Evolutionary conservation across 805 yeast species (phyloP), one percentile per base, ranked within the genome.

Genomic region (Candida chilensis): DNA sequence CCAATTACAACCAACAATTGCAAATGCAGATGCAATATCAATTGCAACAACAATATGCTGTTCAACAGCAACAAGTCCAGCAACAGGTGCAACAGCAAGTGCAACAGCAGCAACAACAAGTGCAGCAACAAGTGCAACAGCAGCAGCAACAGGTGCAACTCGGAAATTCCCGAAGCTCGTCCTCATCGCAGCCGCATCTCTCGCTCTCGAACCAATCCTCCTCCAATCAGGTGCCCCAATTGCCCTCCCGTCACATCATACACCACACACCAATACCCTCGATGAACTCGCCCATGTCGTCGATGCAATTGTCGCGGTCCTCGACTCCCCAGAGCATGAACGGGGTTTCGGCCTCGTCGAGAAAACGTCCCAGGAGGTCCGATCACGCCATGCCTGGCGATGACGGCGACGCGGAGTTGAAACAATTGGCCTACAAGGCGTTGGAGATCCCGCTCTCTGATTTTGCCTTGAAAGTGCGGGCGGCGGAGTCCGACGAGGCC

Each of bases 351-450:
- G n/a, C n/a, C n/a, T n/a, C n/a, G n/a, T n/a, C n/a, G n/a, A 37
- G 50, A n/a, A 53, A 52, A 33, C 41, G 54, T 28, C 34, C 45
- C 3, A 43, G 60, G 33, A 47, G 47, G 27, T 40, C 56, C 1
- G 59, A 54, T 37, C 52, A 47, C 34, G 48, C 49, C 2, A 32
- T 44, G 6, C 54, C 54, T 3, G 57, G 57, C 9, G 60, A 54
- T 32, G 45, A 49, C 8, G 54, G 59, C 17, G 66, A 60, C 34
- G 40, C 39, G 5, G 61, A 60, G 31, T 42, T 63, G 32, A 57
- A 55, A 30, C 57, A 50, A 22, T 32, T 60, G 16, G 69, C 69
- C 9, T 47, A 50, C 15, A 46, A 47, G 28, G 50, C 54, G 5
- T 31, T 54, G 7, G 44, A 47, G 8, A 40, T 49, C 5, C 59